Base-by-base conservation (phyloP, 306 rosid genomes). In the Cucumis hystrix region DNA sequence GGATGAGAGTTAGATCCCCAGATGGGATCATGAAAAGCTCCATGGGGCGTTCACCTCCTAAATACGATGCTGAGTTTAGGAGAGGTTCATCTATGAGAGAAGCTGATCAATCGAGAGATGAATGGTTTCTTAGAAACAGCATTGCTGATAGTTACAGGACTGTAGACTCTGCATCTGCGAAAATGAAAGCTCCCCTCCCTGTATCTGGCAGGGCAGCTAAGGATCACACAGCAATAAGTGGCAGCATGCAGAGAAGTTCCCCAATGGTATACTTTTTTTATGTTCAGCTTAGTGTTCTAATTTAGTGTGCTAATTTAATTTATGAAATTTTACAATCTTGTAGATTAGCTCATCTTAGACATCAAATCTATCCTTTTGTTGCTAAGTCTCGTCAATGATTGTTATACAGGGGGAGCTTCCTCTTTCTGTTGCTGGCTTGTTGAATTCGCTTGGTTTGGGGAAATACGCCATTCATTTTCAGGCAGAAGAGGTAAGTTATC, bases 401-500 rank as follows among this genome's bases (percentile, higher is more conserved):
- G 17, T 66, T 68, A 41, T 72, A 52, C 84, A 89, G 91, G 85
- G 79, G 30, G 85, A 73, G 78, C 83, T 78, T 43, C 76, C 86
- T 78, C 76, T 35, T 55, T 83, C 84, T 59, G 91, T 87, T 67
- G 66, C 85, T 79, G 84, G 84, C 73, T 85, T 89, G 73, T 83
- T 89, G 88, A 87, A 81, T 64, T 78, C 85, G 37, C 91, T 89
- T 83, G 87, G 87, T 67, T 78, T 89, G 84, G 88, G 81, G 47
- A 89, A 89, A 69, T 89, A 84, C 83, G 79, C 62, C 40, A 84
- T 89, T 80, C 68, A 6, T 74, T 89, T 89, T 78, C 87, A 87
- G 79, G 90, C 90, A 40, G 93, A 89, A 85, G 93, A 89, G 81
- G 91, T 87, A 83, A 87, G 86, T 65, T 7, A 37, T 41, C 77